phyloP scores from a whole-genome alignment of 257 asterid genomes.

The Sherardia arvensis region DNA sequence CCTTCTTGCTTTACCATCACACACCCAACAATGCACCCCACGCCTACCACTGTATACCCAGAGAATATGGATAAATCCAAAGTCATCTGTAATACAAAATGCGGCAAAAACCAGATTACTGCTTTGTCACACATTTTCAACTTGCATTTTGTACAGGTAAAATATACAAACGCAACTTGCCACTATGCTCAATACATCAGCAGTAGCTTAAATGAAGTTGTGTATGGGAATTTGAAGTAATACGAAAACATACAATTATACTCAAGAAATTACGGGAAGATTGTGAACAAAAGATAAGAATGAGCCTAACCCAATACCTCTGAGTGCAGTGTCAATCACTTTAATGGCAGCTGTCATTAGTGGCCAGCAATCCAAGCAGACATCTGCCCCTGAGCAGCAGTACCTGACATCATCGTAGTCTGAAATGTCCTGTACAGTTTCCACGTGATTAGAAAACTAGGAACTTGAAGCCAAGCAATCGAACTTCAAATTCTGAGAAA shows the following conservation, averaged over 20 bases:
- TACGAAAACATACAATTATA: neutral
- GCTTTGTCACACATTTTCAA: too few species aligned
- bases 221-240: neutral
- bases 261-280: neutral
- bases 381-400: conserved; percentile 96
- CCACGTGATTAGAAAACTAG: neutral
- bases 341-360: conserved; percentile 87
- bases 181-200: neutral
- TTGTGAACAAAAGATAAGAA: neutral
- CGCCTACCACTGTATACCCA: conserved; percentile 98
- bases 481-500: conserved; percentile 2
- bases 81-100: conserved; percentile 51
- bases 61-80: conserved; percentile 78
- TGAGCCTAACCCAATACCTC: conserved; percentile 40
- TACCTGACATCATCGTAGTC: conserved; percentile 94
- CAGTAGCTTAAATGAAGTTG: neutral
- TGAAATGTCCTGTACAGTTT: conserved; percentile 61
- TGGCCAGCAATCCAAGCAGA: conserved; percentile 89
- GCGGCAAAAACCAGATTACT: neutral
- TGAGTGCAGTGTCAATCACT: conserved; percentile 79
- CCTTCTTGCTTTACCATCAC: conserved; percentile 94
- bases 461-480: neutral
- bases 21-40: conserved; percentile 99
- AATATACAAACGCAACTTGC: neutral
- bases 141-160: neutral